Evolutionary conservation across 768 basidiomycete species (phyloP), one percentile per base, ranked within the genome.

Genomic region (Inosperma sp.): DNA sequence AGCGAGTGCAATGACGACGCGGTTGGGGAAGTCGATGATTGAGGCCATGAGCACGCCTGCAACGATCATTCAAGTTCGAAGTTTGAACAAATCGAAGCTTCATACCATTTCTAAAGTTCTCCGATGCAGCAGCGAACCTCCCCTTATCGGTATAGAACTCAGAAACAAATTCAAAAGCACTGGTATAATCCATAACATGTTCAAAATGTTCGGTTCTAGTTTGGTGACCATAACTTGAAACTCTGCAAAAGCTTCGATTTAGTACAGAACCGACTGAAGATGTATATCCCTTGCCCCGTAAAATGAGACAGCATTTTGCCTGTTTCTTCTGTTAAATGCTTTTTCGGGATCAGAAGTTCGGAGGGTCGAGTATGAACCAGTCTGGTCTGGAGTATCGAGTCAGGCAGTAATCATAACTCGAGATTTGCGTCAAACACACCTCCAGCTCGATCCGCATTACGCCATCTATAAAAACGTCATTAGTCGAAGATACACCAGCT

Each of bases 381-480:
- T 36, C 95, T 74, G 0, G 94, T 97, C 88, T 96, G 58, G 6
- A 36, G 22, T 33, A 2, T 17, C 23, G 13, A 16, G 2, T 57
- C 35, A 56, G 25, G 47, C 23, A 8, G 47, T 4, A 29, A 19
- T 40, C 7, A 27, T n/a, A 51, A 9, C 36, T 39, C 40, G 26
- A 3, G 25, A 48, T 8, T 34, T 14, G 3, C 16, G 16, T 7
- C 6, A 7, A 49, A 14, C 71, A 34, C 42, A 87, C 91, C 74
- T 96, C 93, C 2, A 96, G 79, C 65, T 98, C 93, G 7, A 84
- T 83, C 10, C 94, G 79, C 83, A 96, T 89, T 26, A 81, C 67
- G 2, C 80, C 81, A 65, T 96, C 93, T 87, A 36, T 35, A 48
- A 4, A 39, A 41, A 30, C 52, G 31, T 46, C 39, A 54, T 14